A percentile compares a stretch with the other conserved stretches of the same genome.
phyloP scores from a whole-genome alignment of 1,139 yeast genomes.

The Candida frijolesensis region DNA sequence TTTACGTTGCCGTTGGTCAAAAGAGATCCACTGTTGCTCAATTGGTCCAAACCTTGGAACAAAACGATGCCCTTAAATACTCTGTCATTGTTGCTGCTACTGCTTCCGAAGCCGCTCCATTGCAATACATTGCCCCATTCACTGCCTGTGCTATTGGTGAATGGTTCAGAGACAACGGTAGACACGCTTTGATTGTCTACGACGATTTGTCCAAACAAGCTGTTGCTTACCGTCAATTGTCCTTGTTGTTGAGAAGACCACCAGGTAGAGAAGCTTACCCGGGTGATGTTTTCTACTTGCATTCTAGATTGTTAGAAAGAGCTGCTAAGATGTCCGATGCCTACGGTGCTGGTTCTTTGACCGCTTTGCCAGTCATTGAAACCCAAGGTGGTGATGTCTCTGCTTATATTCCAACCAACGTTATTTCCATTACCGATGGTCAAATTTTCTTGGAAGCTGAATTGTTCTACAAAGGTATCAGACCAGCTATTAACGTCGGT shows the following conservation, averaged over 20 bases:
- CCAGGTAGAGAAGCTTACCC: constrained; percentile 98
- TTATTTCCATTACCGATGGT: constrained; percentile 96
- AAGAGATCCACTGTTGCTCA: constrained; percentile 99
- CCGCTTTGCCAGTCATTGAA: constrained; percentile 95
- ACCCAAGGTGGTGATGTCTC: constrained; percentile 99
- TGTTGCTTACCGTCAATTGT: constrained; percentile 99
- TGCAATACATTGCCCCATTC: constrained; percentile 99
- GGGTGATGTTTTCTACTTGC: constrained; percentile 96
- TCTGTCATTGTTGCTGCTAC: constrained; percentile 98
- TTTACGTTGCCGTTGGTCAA: constrained; percentile 99
- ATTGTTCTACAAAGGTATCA: constrained; percentile 99
- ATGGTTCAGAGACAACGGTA: constrained; percentile 99
- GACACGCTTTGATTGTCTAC: constrained; percentile 94
- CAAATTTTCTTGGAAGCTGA: constrained; percentile 99
- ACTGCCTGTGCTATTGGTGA: constrained; percentile 99
- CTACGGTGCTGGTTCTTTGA: constrained; percentile 91
- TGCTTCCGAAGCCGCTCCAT: constrained; percentile 99
- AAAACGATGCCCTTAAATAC: constrained; percentile 97
- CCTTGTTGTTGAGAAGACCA: constrained; percentile 95
- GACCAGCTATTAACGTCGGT: constrained; percentile 99
- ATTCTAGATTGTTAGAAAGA: constrained; percentile 94
- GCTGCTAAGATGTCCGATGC: constrained; percentile 95
- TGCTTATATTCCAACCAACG: constrained; percentile 96
- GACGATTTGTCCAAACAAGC: constrained; percentile 99
- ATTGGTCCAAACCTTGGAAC: constrained; percentile 98